Conservation (phyloP, 163 green algal species). For the Smithsoniella earleae region DNA sequence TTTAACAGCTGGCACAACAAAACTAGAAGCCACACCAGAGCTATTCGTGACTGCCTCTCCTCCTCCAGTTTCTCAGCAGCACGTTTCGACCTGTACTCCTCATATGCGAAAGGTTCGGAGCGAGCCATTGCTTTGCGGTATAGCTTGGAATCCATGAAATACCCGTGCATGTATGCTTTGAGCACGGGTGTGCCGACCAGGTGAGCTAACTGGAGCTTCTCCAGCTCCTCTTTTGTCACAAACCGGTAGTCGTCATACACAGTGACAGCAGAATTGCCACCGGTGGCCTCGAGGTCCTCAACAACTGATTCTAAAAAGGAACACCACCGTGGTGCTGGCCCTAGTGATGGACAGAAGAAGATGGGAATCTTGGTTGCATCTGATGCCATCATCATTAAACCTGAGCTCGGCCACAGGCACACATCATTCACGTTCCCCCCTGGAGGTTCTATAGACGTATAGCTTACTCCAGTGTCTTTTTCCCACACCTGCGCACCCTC, state of each 20-base stretch:
- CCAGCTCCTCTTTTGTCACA: slow-evolving; percentile 78
- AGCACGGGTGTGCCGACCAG: slow-evolving; percentile 86
- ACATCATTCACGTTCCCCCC: slow-evolving; percentile 86
- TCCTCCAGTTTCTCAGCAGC: slow-evolving; percentile 78
- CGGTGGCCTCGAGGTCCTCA: slow-evolving; percentile 89
- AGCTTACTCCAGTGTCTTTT: slow-evolving; percentile 49
- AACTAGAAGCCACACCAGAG: slow-evolving; percentile 30
- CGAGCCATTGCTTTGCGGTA: slow-evolving; percentile 80
- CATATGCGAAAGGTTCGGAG: slow-evolving; percentile 79
- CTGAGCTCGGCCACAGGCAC: slow-evolving; percentile 55
- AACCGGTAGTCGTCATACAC: slow-evolving; percentile 97
- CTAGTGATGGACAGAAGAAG: slow-evolving; percentile 89
- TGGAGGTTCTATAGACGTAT: slow-evolving; percentile 71
- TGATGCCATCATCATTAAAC: slow-evolving; percentile 69
- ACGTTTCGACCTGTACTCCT: slow-evolving; percentile 71
- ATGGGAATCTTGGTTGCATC: slow-evolving; percentile 57
- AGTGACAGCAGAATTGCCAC: slow-evolving; percentile 33
- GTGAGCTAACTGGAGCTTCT: slow-evolving; percentile 71
- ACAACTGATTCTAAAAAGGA: slow-evolving; percentile 92
- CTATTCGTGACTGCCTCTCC: slow-evolving; percentile 75
- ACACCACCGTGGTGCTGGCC: slow-evolving; percentile 87
- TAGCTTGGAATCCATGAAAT: slow-evolving; percentile 90
- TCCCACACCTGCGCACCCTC: slow-evolving; percentile 53
- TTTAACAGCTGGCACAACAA: background rate
- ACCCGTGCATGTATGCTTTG: slow-evolving; percentile 97